A percentile compares a stretch with the other conserved stretches of the same genome.
Evolutionary conservation across 2,329 filamentous ascomycete species (phyloP).

Genomic region (Neonectria neomacrospora): DNA sequence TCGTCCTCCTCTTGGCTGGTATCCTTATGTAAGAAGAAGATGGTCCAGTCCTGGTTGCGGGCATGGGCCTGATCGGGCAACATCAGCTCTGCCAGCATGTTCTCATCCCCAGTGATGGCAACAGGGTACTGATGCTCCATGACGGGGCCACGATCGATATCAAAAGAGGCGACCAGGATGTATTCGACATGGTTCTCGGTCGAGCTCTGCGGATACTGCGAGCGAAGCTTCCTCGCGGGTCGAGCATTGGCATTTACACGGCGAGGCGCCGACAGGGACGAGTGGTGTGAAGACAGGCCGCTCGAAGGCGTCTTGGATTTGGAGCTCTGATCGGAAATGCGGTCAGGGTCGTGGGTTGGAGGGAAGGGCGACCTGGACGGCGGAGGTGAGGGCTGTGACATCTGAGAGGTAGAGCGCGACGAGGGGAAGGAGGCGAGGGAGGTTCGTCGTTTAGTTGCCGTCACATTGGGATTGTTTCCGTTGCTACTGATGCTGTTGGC

Average conservation of each 20-base stretch:
- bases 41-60: constrained; percentile 97
- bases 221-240: constrained; percentile 69
- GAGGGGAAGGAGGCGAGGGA: constrained; percentile 74
- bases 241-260: constrained; percentile 62
- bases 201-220: constrained; percentile 79
- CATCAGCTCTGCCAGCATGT: constrained; percentile 99
- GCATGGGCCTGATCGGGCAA: constrained; percentile 96
- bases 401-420: constrained; percentile 67
- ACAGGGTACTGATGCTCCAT: constrained; percentile 99
- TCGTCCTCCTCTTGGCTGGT: constrained; percentile 85
- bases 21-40: constrained; percentile 98
- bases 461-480: constrained; percentile 49
- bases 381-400: constrained; percentile 64
- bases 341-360: constrained; percentile 61
- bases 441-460: constrained; percentile 53
- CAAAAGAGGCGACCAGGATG: constrained; percentile 95
- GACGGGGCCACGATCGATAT: constrained; percentile 93
- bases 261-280: constrained; percentile 65
- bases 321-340: constrained; percentile 67
- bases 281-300: constrained; percentile 70
- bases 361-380: constrained; percentile 67
- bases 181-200: constrained; percentile 97
- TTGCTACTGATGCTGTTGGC: constrained; percentile 51
- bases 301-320: constrained; percentile 70
- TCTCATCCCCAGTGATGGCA: constrained; percentile 94